These are phyloP conservation scores for Teunomyces kruisii DNA, from an alignment of 805 yeast genomes.

Conservation along the genomic window DNA sequence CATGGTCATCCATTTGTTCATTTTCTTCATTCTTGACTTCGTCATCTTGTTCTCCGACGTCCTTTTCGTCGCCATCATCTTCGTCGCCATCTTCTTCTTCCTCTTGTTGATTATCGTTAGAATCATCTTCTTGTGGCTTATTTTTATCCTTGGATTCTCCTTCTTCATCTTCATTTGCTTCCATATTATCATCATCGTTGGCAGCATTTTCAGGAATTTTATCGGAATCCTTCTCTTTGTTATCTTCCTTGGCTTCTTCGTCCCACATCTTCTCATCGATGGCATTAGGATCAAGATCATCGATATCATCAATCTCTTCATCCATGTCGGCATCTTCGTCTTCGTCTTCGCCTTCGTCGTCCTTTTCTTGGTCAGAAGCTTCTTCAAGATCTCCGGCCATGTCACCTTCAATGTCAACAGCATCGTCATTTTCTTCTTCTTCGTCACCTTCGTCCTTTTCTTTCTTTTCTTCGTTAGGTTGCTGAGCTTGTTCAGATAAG, in stretches of 20 bases:
- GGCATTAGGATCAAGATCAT: slow-evolving; percentile 90
- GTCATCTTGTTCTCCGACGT: slow-evolving; percentile 81
- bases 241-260: slow-evolving; percentile 75
- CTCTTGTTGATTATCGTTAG: slow-evolving; percentile 43
- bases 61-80: slow-evolving; percentile 61
- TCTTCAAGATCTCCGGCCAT: slow-evolving; percentile 94
- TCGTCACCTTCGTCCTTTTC: slow-evolving; percentile 60
- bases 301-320: slow-evolving; percentile 86
- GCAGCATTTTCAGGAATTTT: slow-evolving; percentile 56
- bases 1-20: slow-evolving; percentile 68
- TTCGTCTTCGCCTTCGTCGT: slow-evolving; percentile 44
- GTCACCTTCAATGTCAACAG: slow-evolving; percentile 93
- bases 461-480: slow-evolving; percentile 66
- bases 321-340: slow-evolving; percentile 65
- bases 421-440: slow-evolving; percentile 74
- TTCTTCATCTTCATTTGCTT: slow-evolving; percentile 47
- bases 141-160: slow-evolving; percentile 41
- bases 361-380: slow-evolving; percentile 61
- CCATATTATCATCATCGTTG: slow-evolving; percentile 51
- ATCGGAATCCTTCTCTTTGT: slow-evolving; percentile 82
- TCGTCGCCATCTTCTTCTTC: slow-evolving; percentile 48
- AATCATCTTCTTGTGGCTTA: slow-evolving; percentile 35
- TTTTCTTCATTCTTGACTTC: slow-evolving; percentile 67
- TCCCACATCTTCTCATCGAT: slow-evolving; percentile 98
- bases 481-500: slow-evolving; percentile 72